These are phyloP conservation scores for Saitozyma sp. DNA, from an alignment of 768 basidiomycete species.

Conservation along the genomic window DNA sequence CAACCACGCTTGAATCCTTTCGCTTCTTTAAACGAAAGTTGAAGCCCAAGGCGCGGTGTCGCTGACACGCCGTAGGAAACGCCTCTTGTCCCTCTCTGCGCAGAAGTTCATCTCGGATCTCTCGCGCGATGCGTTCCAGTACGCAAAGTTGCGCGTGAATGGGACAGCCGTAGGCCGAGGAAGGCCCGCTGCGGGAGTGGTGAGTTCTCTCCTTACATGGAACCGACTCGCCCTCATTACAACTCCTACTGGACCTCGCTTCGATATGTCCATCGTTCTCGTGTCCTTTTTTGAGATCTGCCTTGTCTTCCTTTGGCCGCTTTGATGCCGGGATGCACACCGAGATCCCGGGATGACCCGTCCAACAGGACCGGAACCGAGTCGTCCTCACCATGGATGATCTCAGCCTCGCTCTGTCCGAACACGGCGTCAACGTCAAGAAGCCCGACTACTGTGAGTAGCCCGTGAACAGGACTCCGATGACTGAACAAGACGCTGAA, in stretches of 20 bases:
- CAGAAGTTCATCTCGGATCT: conserved; percentile 99
- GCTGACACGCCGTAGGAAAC: conserved; percentile 63
- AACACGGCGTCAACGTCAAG: conserved; percentile 90
- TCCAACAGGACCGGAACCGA: conserved; percentile 63
- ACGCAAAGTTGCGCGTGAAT: conserved; percentile 91
- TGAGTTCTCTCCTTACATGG: conserved; percentile 48
- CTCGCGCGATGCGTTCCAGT: conserved; percentile 93
- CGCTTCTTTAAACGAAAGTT: not conserved
- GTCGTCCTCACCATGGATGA: conserved; percentile 98
- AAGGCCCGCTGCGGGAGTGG: conserved; percentile 59
- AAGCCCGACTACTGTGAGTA: conserved; percentile 81
- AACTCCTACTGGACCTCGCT: no score
- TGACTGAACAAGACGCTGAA: not conserved
- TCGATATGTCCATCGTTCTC: no score
- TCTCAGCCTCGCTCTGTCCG: conserved; percentile 83
- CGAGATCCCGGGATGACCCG: not conserved
- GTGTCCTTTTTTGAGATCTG: not conserved
- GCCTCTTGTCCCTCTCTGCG: conserved; percentile 88
- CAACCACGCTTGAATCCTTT: not conserved
- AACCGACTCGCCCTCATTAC: no score
- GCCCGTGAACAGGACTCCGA: not conserved
- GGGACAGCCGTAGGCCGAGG: conserved; percentile 51
- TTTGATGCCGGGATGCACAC: no score
- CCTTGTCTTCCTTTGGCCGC: not conserved
- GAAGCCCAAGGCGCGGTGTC: not conserved